A percentile compares a stretch with the other conserved stretches of the same genome.
These are phyloP conservation scores for Basidiobolus meristosporus DNA, from an alignment of 371 early-diverging fungal species.

Conservation along the genomic window DNA sequence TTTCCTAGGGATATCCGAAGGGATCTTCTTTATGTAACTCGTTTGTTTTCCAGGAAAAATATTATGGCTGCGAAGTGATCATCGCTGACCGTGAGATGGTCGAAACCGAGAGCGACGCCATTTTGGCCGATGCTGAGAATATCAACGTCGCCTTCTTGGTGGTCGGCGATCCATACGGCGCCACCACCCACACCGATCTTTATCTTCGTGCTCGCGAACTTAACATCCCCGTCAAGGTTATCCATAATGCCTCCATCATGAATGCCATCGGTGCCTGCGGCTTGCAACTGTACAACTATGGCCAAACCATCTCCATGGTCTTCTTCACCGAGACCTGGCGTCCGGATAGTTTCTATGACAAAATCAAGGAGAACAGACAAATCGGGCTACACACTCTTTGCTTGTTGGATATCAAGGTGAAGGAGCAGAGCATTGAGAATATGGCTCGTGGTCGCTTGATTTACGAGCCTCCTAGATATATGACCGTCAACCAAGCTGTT, in stretches of 20 bases:
- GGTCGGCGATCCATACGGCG: constrained; percentile 97
- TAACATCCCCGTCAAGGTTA: constrained; percentile 61
- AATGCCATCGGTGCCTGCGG: constrained; percentile 97
- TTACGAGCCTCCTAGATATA: constrained; percentile 94
- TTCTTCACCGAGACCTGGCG: constrained; percentile 94
- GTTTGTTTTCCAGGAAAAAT: constrained; percentile 31
- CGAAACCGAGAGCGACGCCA: constrained; percentile 79
- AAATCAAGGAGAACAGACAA: constrained; percentile 71
- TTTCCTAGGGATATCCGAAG: neutral
- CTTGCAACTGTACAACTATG: constrained; percentile 96
- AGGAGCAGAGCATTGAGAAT: constrained; percentile 91
- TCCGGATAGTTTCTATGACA: constrained; percentile 93
- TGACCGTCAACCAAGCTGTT: constrained; percentile 91
- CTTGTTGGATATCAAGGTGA: constrained; percentile 97
- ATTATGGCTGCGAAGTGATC: constrained; percentile 67
- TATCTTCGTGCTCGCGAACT: constrained; percentile 85
- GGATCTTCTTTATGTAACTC: neutral
- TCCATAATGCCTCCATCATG: constrained; percentile 99
- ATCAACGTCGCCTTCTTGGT: constrained; percentile 93
- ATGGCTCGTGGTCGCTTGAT: constrained; percentile 79
- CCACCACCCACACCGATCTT: constrained; percentile 98
- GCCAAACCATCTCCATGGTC: constrained; percentile 96
- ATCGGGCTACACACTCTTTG: constrained; percentile 93
- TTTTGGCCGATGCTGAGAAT: constrained; percentile 72
- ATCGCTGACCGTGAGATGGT: constrained; percentile 94